phyloP scores from a whole-genome alignment of 2,329 filamentous ascomycete genomes.

The Didymella segeticola region DNA sequence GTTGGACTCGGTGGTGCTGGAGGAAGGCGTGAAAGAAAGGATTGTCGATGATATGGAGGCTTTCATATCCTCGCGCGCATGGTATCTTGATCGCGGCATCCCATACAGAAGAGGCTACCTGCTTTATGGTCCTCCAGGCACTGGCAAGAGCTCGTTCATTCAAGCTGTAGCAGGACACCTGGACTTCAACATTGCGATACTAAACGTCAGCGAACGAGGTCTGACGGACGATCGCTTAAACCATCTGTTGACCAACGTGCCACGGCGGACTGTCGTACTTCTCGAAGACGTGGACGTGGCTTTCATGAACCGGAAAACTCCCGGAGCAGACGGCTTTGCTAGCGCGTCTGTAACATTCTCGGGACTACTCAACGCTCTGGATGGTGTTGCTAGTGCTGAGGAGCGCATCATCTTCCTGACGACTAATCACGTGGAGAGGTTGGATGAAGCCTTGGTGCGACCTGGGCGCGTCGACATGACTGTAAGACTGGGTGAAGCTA shows the following conservation, averaged over 20 bases:
- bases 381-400: conserved; percentile 93
- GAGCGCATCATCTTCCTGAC: conserved; percentile 94
- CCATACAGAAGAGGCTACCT: conserved; percentile 90
- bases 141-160: conserved; percentile 95
- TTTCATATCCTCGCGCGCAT: conserved; percentile 78
- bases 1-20: conserved; percentile 84
- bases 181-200: conserved; percentile 89
- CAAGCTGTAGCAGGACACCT: conserved; percentile 92
- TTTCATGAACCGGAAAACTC: conserved; percentile 79
- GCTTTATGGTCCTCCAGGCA: conserved; percentile 86
- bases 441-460: conserved; percentile 87
- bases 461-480: conserved; percentile 95
- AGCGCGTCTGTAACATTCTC: conserved; percentile 94
- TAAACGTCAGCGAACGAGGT: conserved; percentile 88
- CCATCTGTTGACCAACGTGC: conserved; percentile 83
- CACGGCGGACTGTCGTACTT: conserved; percentile 79
- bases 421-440: conserved; percentile 88
- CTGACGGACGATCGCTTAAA: conserved; percentile 90
- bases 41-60: conserved; percentile 83
- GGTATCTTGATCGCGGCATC: conserved; percentile 95
- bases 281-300: conserved; percentile 93
- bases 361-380: conserved; percentile 73
- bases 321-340: conserved; percentile 81
- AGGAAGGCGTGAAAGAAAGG: conserved; percentile 80
- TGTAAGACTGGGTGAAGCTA: conserved; percentile 86